Base-by-base conservation (phyloP, 192 early-diverging fungal species). In the Chytriomyces hyalinus region DNA sequence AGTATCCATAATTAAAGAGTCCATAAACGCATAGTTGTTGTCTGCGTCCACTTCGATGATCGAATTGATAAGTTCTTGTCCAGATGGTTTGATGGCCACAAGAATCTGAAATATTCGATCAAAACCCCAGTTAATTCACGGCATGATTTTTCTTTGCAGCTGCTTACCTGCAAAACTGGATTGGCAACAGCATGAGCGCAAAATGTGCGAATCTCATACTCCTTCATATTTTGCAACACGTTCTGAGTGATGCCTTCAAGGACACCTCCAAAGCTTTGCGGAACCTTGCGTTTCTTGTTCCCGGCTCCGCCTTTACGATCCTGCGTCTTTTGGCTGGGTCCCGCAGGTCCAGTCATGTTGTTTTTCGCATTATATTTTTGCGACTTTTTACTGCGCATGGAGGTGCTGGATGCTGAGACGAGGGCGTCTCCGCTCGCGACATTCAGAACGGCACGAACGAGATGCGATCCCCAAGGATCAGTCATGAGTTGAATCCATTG, bases 301-400 rank as follows among this genome's bases (percentile, higher is more conserved):
- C 60, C 46, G 17, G 20, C 64, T 26, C 47, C 36, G 10, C 53
- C 44, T 62, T 75, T 70, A n/a, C 63, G 36, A 45, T 70, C 68
- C 6, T 28, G 6, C 46, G 68, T 70, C 53, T 70, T 70, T 20
- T 9, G 15, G 46, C 46, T 49, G 17, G 71, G 60, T 13, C 63
- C 73, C 7, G n/a, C 28, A 28, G 61, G 11, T 3, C 46, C 15
- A 24, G 63, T 67, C 43, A 68, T 15, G 24, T 85, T 84, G 65
- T 87, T 78, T 26, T 82, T 85, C 11, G 44, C 59, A 74, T 86
- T 87, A 68, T 84, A 87, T 50, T 78, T 78, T 51, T 75, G 28
- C n/a, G 92, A 93, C 61, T 93, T 93, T 71, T 93, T 94, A 80
- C 92, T 94, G 13, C 92, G 84, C 45, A 94, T 75, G 51, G 84